These are phyloP conservation scores for Nemania sp. DNA, from an alignment of 2,329 filamentous ascomycete genomes.

Conservation along the genomic window DNA sequence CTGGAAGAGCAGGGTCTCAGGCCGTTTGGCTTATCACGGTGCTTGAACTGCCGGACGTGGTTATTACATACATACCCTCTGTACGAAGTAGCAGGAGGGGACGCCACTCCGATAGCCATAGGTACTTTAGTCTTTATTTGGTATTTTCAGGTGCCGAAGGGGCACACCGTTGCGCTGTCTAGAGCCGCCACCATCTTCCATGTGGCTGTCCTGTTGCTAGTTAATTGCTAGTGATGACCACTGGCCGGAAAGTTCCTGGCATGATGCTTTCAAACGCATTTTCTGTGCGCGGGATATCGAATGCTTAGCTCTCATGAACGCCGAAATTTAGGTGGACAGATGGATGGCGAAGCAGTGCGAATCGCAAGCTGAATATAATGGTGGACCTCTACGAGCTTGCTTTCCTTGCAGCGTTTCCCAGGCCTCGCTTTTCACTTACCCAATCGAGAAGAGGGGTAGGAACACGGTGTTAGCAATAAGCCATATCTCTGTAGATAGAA, in stretches of 20 bases:
- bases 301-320: not conserved
- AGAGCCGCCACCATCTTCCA: conserved; percentile 11
- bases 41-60: conserved; percentile 7
- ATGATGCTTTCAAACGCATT: conserved; percentile 10
- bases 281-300: conserved; percentile 4
- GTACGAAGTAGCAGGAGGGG: conserved; percentile 8
- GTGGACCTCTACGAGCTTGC: too few relatives aligned
- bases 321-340: not conserved
- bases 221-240: not conserved
- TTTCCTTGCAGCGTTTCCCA: not conserved
- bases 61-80: conserved; percentile 9
- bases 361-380: too few relatives aligned
- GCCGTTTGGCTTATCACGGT: conserved; percentile 8
- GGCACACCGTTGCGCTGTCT: conserved; percentile 9
- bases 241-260: conserved; percentile 17
- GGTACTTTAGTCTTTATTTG: conserved; percentile 6
- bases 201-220: conserved; percentile 14
- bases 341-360: not conserved
- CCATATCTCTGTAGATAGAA: not conserved
- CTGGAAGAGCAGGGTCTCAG: conserved; percentile 7
- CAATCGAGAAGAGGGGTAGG: not conserved
- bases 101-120: conserved; percentile 26
- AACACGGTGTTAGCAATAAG: not conserved
- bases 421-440: not conserved
- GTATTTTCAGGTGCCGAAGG: conserved; percentile 6